Percentiles rank a stretch among this genome's conserved stretches.
Conservation (phyloP, 139 green algal genomes). For the Astrephomene gubernaculifera region DNA sequence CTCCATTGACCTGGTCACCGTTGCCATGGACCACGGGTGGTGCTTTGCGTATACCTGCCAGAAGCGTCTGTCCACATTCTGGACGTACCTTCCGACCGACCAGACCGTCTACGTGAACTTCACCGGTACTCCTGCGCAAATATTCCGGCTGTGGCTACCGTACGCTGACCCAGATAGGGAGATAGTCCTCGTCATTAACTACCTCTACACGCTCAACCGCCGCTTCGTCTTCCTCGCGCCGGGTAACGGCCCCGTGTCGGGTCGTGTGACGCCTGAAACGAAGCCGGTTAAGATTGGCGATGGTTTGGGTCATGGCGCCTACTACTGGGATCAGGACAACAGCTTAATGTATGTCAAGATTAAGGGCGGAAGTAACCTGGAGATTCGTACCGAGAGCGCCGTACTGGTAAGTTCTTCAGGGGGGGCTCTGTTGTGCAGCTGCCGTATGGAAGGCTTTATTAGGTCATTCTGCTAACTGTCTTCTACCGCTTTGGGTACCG, state of each 20-base stretch:
- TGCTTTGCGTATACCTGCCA: slow-evolving; percentile 71
- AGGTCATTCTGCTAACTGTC: no score
- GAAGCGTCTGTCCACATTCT: slow-evolving; percentile 60
- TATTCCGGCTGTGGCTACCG: slow-evolving; percentile 53
- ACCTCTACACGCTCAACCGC: slow-evolving; percentile 42
- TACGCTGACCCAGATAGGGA: slow-evolving; percentile 52
- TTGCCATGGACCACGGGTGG: slow-evolving; percentile 72
- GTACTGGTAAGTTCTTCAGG: slow-evolving; percentile 36
- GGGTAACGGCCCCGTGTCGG: background rate
- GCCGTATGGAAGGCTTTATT: no score
- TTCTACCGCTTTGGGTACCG: no score
- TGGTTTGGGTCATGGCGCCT: slow-evolving; percentile 40
- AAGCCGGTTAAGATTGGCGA: slow-evolving; percentile 41
- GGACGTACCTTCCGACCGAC: slow-evolving; percentile 54
- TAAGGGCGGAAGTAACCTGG: slow-evolving; percentile 39
- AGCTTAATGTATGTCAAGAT: slow-evolving; percentile 48
- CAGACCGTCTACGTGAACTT: slow-evolving; percentile 54
- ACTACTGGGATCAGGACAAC: slow-evolving; percentile 52
- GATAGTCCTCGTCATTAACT: slow-evolving; percentile 54
- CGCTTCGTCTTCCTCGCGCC: slow-evolving; percentile 24
- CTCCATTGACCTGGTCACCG: slow-evolving; percentile 45
- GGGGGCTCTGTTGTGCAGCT: no score
- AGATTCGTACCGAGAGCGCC: slow-evolving; percentile 50
- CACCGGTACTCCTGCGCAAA: slow-evolving; percentile 55
- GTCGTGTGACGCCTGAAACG: slow-evolving; percentile 23